Percentiles rank a stretch among this genome's conserved stretches.
Conservation (phyloP, 345 rosid genomes). For the Xanthoceras sorbifolium region DNA sequence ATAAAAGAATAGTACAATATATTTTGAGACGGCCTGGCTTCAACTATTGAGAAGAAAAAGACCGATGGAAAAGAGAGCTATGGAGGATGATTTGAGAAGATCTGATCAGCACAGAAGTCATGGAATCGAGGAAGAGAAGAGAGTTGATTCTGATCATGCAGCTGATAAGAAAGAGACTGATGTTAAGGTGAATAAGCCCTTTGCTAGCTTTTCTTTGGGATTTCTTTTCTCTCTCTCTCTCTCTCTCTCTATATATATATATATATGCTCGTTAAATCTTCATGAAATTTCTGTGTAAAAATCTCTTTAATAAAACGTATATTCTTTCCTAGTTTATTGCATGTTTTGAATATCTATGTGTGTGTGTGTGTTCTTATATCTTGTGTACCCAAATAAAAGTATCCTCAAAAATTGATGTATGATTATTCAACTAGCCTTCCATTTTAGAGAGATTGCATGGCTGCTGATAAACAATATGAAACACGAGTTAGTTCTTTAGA, state of each 20-base stretch:
- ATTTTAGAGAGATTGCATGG: not conserved
- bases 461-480: not conserved
- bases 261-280: not conserved
- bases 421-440: not conserved
- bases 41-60: constrained; percentile 20
- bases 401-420: not conserved
- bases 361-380: too few relatives aligned
- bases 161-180: constrained; percentile 29
- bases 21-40: constrained; percentile 18
- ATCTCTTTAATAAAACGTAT: not conserved
- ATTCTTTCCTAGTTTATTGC: too few relatives aligned
- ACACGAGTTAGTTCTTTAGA: too few relatives aligned
- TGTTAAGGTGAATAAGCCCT: constrained; percentile 39
- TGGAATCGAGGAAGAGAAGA: constrained; percentile 31
- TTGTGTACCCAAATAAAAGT: not conserved
- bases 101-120: constrained; percentile 9
- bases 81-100: constrained; percentile 32
- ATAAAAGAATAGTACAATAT: not conserved
- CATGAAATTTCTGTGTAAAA: not conserved
- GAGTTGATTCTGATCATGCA: constrained; percentile 23
- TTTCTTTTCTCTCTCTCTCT: not conserved
- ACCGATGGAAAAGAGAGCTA: constrained; percentile 19
- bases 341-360: too few relatives aligned
- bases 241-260: too few relatives aligned
- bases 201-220: not conserved